Conservation (phyloP, 2,329 filamentous ascomycete genomes). For the Exserohilum turcica region DNA sequence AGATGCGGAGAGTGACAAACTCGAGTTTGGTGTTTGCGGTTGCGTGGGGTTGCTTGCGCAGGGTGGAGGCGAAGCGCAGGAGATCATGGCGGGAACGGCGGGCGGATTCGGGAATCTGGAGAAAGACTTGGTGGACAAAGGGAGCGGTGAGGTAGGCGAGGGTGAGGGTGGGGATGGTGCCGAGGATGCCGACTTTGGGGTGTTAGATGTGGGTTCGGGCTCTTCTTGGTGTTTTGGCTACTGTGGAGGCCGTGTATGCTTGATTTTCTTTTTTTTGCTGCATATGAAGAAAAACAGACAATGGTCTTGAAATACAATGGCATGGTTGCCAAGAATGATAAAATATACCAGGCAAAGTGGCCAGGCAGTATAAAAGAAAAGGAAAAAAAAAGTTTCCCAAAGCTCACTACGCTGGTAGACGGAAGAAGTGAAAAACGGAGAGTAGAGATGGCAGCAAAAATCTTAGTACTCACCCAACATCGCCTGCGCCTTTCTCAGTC, state of each 20-base stretch:
- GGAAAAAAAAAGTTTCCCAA: too few relatives aligned
- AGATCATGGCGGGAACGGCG: constrained; percentile 33
- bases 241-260: rapidly evolving
- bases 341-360: too few relatives aligned
- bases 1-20: constrained; percentile 45
- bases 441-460: background rate
- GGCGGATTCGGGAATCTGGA: constrained; percentile 40
- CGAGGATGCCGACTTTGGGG: constrained; percentile 33
- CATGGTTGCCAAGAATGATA: too few relatives aligned
- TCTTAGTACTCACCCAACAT: constrained; percentile 31
- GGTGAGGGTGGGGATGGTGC: constrained; percentile 39
- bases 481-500: constrained; percentile 34
- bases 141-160: constrained; percentile 45
- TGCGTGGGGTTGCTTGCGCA: constrained; percentile 17
- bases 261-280: too few relatives aligned
- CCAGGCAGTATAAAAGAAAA: too few relatives aligned
- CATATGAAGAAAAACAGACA: too few relatives aligned
- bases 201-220: background rate
- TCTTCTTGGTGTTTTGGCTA: background rate
- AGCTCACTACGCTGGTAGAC: too few relatives aligned
- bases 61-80: constrained; percentile 26
- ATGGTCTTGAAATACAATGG: too few relatives aligned
- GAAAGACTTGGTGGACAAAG: constrained; percentile 42
- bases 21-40: constrained; percentile 40
- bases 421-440: background rate